These are phyloP conservation scores for Epichloe sylvatica DNA, from an alignment of 2,329 filamentous ascomycete genomes.

Conservation along the genomic window DNA sequence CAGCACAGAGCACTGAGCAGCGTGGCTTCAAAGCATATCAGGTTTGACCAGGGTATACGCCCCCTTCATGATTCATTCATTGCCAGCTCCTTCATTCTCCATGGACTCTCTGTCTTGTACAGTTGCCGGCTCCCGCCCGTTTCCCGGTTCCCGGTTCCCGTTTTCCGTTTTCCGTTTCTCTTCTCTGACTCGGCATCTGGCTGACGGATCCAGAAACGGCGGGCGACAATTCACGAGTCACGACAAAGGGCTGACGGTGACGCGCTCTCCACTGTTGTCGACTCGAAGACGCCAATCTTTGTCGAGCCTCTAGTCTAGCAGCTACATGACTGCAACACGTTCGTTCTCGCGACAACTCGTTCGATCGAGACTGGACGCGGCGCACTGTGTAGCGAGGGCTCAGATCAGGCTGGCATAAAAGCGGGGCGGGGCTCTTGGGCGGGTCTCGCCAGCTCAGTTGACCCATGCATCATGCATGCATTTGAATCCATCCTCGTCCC, in stretches of 20 bases:
- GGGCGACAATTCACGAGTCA: not conserved
- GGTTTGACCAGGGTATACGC: not conserved
- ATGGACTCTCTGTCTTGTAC: too few relatives aligned
- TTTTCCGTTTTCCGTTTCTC: too few relatives aligned
- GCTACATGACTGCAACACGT: too few relatives aligned
- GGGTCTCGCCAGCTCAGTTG: not conserved
- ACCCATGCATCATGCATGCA: too few relatives aligned
- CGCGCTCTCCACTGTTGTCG: too few relatives aligned
- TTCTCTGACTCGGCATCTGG: not conserved
- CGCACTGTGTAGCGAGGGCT: not conserved
- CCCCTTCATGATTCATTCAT: not conserved
- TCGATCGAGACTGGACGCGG: not conserved
- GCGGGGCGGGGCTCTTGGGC: not conserved
- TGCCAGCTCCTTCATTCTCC: not conserved
- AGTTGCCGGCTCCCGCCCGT: too few relatives aligned
- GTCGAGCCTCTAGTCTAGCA: too few relatives aligned
- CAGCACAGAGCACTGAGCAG: not conserved
- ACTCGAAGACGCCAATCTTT: too few relatives aligned
- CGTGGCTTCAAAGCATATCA: not conserved
- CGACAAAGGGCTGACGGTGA: too few relatives aligned
- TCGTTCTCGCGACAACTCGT: too few relatives aligned
- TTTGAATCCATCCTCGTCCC: too few relatives aligned
- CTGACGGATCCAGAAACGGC: not conserved
- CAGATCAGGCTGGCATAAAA: not conserved
- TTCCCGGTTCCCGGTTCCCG: not conserved